These are phyloP conservation scores for Verticillium nubilum DNA, from an alignment of 2,329 filamentous ascomycete species.

Conservation along the genomic window DNA sequence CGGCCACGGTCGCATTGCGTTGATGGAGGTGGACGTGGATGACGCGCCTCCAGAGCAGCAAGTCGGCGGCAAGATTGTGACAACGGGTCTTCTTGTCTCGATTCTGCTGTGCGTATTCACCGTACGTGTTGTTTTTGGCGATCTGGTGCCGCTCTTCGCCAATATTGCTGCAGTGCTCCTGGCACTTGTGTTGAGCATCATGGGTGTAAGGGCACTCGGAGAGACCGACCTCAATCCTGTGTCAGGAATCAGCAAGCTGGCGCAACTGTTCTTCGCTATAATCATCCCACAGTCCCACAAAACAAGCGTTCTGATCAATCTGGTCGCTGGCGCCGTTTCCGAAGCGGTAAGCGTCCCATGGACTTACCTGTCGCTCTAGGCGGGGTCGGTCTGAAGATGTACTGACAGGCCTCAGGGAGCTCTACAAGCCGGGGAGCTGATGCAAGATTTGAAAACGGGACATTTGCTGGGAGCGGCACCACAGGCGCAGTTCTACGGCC, in stretches of 20 bases:
- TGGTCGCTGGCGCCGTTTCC: slow-evolving; percentile 79
- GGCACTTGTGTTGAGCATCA: slow-evolving; percentile 72
- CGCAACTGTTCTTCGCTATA: slow-evolving; percentile 89
- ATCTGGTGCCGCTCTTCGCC: slow-evolving; percentile 72
- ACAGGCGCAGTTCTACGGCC: slow-evolving; percentile 93
- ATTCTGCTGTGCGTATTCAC: slow-evolving; percentile 74
- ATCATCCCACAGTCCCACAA: slow-evolving; percentile 76
- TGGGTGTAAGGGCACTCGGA: slow-evolving; percentile 63
- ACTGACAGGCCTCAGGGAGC: slow-evolving; percentile 47
- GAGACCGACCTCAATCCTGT: slow-evolving; percentile 96
- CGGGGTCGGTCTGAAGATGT: background rate
- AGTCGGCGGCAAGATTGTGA: slow-evolving; percentile 65
- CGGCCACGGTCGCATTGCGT: background rate
- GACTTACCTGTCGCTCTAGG: background rate
- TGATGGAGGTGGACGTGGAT: slow-evolving; percentile 25
- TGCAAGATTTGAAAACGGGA: slow-evolving; percentile 96
- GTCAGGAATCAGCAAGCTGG: slow-evolving; percentile 92
- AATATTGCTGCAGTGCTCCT: slow-evolving; percentile 77
- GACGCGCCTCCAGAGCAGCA: slow-evolving; percentile 84
- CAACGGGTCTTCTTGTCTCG: slow-evolving; percentile 70
- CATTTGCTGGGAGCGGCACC: slow-evolving; percentile 88
- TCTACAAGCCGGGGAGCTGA: slow-evolving; percentile 88
- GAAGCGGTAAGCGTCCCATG: background rate
- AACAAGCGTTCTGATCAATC: slow-evolving; percentile 89
- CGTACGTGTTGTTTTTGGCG: slow-evolving; percentile 78